These are phyloP conservation scores for Backusella circina DNA, from an alignment of 192 early-diverging fungal species.

Conservation along the genomic window DNA sequence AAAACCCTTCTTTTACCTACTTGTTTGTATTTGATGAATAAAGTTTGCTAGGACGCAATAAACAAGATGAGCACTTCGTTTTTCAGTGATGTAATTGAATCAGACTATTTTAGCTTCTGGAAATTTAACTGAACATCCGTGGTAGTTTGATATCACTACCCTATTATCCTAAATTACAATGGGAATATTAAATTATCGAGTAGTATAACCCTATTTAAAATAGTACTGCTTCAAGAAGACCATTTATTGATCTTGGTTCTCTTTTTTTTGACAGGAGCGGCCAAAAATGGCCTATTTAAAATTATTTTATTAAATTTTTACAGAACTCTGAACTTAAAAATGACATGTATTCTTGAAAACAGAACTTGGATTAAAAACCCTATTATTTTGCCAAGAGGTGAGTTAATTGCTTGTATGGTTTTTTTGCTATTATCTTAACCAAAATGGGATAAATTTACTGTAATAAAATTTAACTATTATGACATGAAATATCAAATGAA, in stretches of 20 bases:
- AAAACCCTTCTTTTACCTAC: neutral
- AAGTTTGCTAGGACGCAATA: neutral
- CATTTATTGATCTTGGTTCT: neutral
- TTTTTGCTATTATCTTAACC: neutral
- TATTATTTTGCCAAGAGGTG: neutral
- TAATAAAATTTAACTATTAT: neutral
- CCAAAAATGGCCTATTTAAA: neutral
- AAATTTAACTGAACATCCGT: neutral
- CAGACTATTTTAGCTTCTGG: neutral
- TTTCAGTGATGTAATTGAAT: neutral
- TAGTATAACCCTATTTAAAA: neutral
- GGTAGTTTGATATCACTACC: neutral
- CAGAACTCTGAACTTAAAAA: neutral
- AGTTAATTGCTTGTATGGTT: neutral
- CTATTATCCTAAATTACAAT: neutral
- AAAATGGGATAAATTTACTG: neutral
- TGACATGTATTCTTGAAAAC: neutral
- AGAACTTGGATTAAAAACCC: neutral
- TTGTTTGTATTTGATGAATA: neutral
- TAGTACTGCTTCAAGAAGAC: neutral
- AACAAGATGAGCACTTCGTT: neutral
- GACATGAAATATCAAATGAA: neutral
- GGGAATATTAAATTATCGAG: neutral
- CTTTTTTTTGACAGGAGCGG: neutral
- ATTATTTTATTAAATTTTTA: neutral